Base-by-base conservation (phyloP, 768 basidiomycete genomes). In the Filobasidium floriforme region DNA sequence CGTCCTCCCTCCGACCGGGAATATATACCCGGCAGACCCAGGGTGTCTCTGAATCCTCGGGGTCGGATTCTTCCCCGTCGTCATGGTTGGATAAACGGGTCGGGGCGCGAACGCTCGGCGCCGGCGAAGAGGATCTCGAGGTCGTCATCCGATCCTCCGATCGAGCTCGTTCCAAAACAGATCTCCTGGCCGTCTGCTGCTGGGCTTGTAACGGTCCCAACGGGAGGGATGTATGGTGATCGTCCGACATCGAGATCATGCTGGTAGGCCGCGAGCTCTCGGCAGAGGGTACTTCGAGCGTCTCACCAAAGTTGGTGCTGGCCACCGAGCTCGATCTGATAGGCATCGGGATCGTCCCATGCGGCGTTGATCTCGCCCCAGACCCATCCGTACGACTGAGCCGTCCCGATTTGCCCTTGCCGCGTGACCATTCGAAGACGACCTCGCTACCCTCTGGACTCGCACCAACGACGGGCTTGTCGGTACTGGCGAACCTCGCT, bases 1-100 rank as follows among this genome's bases (percentile, higher is more conserved):
- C 24, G n/a, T 49, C 32, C 37, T 37, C 59, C 40, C 37, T 22
- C 26, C 44, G 40, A 37, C 59, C 32, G 18, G 67, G 67, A 24
- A 78, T 72, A 66, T 73, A 71, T 3, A 78, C 64, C 18, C 66
- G 86, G 74, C 93, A 97, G 55, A 87, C 86, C 92, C 92, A 98
- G 0, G 94, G 92, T 26, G 91, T 92, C 78, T 98, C 93, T 52
- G 89, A 90, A 73, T 97, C 94, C 75, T 98, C 93, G 0, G 92
- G 89, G 70, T 98, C 94, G 67, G 89, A 91, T 54, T 92, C 91
- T 18, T 88, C 87, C 0, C 83, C 90, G 1, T 84, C 75, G 40
- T 72, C 73, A 18, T 54, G 49, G 3, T 57, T 22, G 2, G 14
- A 46, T 14, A 19, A 28, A n/a, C 15, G 40, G 41, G 29, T 18